phyloP scores from a whole-genome alignment of 1,284 basidiomycete species.

The Cryptococcus floricola region DNA sequence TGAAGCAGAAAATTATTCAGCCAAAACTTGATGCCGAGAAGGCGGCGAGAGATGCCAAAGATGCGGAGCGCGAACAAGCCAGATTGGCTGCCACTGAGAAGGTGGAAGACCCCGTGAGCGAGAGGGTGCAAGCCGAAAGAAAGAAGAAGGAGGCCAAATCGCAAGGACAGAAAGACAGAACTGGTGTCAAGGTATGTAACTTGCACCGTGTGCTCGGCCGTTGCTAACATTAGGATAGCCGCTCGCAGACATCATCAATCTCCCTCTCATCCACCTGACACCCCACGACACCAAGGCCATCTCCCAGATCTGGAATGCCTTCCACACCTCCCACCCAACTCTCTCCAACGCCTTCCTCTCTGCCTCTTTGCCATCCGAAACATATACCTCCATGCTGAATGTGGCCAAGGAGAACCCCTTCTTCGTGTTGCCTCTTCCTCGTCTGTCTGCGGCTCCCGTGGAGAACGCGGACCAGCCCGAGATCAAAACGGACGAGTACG shows the following conservation, averaged over 20 bases:
- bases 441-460: slow-evolving; percentile 11
- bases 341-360: slow-evolving; percentile 77
- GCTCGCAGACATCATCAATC: slow-evolving; percentile 71
- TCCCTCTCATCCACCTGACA: slow-evolving; percentile 63
- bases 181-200: slow-evolving; percentile 45
- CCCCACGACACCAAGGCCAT: slow-evolving; percentile 71
- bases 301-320: slow-evolving; percentile 79
- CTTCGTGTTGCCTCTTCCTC: slow-evolving; percentile 75
- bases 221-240: slow-evolving; percentile 55
- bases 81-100: slow-evolving; percentile 8
- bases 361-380: slow-evolving; percentile 66
- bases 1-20: slow-evolving; percentile 43
- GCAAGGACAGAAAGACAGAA: slow-evolving; percentile 39
- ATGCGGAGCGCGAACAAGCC: slow-evolving; percentile 9
- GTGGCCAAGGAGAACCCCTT: slow-evolving; percentile 63
- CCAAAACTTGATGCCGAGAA: slow-evolving; percentile 31
- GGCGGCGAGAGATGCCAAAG: slow-evolving; percentile 6
- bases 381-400: slow-evolving; percentile 67
- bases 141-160: slow-evolving; percentile 12
- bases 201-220: neutral
- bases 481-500: slow-evolving; percentile 58
- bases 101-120: neutral
- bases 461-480: slow-evolving; percentile 34
- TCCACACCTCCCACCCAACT: slow-evolving; percentile 71
- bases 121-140: slow-evolving; percentile 5